Percentiles rank a stretch among this genome's conserved stretches.
phyloP scores from a whole-genome alignment of 495 filamentous ascomycete genomes.

The Aspergillus wentii region DNA sequence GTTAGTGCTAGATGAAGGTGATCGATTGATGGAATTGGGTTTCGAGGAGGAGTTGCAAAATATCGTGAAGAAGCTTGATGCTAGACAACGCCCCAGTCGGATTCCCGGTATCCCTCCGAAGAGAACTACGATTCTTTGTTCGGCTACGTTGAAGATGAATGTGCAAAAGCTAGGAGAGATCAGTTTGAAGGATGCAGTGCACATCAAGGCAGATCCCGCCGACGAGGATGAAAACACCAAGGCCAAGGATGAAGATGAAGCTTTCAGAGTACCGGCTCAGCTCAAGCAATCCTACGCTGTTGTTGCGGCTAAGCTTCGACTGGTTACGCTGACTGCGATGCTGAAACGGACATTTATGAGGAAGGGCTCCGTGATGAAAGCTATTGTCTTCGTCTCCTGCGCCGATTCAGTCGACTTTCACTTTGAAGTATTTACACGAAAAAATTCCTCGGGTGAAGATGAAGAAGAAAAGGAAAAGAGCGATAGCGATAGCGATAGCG shows the following conservation, averaged over 20 bases:
- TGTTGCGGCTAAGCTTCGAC: conserved; percentile 79
- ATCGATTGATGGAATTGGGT: conserved; percentile 93
- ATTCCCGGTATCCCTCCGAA: conserved; percentile 62
- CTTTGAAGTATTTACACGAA: conserved; percentile 74
- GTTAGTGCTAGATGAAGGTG: conserved; percentile 92
- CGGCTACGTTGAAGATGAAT: conserved; percentile 94
- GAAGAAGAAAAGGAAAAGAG: conserved; percentile 17
- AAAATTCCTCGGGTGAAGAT: conserved; percentile 22
- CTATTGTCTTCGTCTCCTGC: conserved; percentile 93
- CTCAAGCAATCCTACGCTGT: conserved; percentile 86
- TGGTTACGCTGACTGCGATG: conserved; percentile 79
- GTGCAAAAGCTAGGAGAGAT: conserved; percentile 90
- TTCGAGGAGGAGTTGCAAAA: conserved; percentile 84
- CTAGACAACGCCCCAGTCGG: conserved; percentile 36
- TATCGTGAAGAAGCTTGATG: conserved; percentile 72
- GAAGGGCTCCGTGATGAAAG: conserved; percentile 85
- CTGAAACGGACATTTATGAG: conserved; percentile 82
- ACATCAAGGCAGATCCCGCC: conserved; percentile 66
- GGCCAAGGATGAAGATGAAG: conserved; percentile 42
- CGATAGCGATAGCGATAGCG: conserved; percentile 13
- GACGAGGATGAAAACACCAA: conserved; percentile 33
- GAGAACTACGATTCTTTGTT: conserved; percentile 87
- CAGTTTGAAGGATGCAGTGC: conserved; percentile 86
- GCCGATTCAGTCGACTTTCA: conserved; percentile 97
- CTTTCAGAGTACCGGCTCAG: conserved; percentile 85